Evolutionary conservation across 805 yeast genomes (phyloP), one percentile per base, ranked within the genome.

Genomic region (Saturnispora galanensis): DNA sequence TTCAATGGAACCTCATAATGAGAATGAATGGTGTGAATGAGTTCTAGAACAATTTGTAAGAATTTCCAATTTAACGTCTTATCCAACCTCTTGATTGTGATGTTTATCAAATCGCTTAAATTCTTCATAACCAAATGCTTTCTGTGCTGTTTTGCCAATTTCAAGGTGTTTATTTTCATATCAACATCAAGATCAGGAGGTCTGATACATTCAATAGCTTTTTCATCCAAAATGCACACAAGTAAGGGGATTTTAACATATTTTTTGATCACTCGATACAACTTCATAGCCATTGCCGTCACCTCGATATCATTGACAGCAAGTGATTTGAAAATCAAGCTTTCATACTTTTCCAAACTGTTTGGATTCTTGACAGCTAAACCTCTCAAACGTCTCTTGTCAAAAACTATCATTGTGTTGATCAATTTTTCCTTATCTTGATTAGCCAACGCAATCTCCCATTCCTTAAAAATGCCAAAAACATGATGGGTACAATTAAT

Each of bases 81-180:
- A 10, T 44, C 32, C 26, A 57, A 48, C 38, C 61, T 50, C 37
- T 54, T 45, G 33, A 69, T 48, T 6, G 71, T 54, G 10, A 54
- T 47, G 4, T 60, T 59, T 47, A 77, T 77, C 7, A 82, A 54
- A 10, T 62, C 62, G 2, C 56, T 53, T 29, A 83, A 51, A 13
- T 68, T 56, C 0, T 65, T 63, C 16, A 70, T 51, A 45, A 73
- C 73, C 0, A 60, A 31, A 9, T 56, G 56, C 49, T 81, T 66
- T 57, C 82, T 84, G 42, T 61, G 66, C 16, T 73, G 74, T 52
- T 84, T 84, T 0, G 89, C 89, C n/a, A 65, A 48, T 36, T 66
- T 70, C 11, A 84, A 76, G 0, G 46, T 76, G 13, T 69, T 62
- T 26, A 84, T 72, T 55, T 82, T 85, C 28, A 70, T 50, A 39